Base-by-base conservation (phyloP, 352 stramenopile species). In the Globisporangium canariense region DNA sequence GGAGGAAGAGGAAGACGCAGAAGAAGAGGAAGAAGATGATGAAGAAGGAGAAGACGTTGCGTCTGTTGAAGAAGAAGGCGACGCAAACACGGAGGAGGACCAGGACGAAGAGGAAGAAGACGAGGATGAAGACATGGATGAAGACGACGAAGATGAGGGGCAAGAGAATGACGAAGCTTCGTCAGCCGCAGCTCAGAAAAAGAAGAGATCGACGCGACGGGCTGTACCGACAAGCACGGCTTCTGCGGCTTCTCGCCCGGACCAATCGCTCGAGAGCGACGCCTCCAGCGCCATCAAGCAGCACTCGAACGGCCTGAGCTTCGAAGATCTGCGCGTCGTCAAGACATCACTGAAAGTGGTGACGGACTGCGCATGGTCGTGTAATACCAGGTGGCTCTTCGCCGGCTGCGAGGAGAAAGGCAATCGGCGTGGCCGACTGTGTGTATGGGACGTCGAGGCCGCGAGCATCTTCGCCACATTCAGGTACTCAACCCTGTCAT, bases 381-480 rank as follows among this genome's bases (percentile, higher is more conserved):
- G 79, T 32, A 73, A 92, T 53, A 85, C 78, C 25, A 69, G 68
- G 2, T 76, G 71, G 56, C 49, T 92, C 7, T 89, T 89, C 62
- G 79, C 80, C 0, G 81, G 76, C 2, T 92, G 83, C 59, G 83
- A 92, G 52, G 83, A 90, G 57, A 89, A 89, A 53, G 72, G 68
- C 47, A 90, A 71, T 13, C 73, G 79, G 9, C 71, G 75, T 25
- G 81, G 78, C 18, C 69, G 78, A 4, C 62, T 92, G 3, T 90
- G 79, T 41, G 77, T 92, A 9, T 92, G 83, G 83, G 78, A 92
- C 41, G 81, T 86, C 8, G 68, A 80, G 14, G 74, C 76, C 4
- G 78, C 81, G 34, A 83, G 70, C 47, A 74, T 92, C 16, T 69
- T 89, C 0, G 76, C 77, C 10, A 80, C 78, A 8, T 86, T 88